A percentile compares a stretch with the other conserved stretches of the same genome.
These are phyloP conservation scores for Geotrichum armillariae DNA, from an alignment of 1,139 yeast genomes.

Conservation along the genomic window DNA sequence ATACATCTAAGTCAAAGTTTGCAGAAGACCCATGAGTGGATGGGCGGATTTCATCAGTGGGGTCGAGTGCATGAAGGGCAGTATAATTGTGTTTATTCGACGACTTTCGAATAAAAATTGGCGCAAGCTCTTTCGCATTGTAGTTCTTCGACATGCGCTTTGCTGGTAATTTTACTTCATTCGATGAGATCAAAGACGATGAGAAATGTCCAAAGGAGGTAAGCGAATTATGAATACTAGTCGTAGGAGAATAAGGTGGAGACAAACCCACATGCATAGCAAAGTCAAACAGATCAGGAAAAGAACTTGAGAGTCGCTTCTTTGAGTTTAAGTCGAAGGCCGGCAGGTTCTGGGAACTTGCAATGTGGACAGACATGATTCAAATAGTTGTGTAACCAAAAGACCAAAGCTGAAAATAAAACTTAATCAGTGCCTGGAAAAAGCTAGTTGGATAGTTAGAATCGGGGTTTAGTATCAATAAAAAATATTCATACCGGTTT, in stretches of 20 bases:
- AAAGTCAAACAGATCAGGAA: neutral
- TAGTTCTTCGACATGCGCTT: neutral
- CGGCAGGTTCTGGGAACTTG: neutral
- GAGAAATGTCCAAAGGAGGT: neutral
- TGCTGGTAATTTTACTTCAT: too few relatives aligned
- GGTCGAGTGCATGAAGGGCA: conserved; percentile 5
- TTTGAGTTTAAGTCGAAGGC: neutral
- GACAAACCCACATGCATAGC: neutral
- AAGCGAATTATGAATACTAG: neutral
- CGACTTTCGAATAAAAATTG: neutral
- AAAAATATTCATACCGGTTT: too few relatives aligned
- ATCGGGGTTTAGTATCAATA: neutral
- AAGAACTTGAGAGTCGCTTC: neutral
- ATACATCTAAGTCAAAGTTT: neutral
- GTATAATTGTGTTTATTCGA: neutral
- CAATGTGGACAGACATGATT: neutral
- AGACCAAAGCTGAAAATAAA: too few relatives aligned
- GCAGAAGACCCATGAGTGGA: neutral
- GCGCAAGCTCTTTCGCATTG: neutral
- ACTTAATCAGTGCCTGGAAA: neutral
- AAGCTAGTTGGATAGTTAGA: too few relatives aligned
- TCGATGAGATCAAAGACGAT: neutral
- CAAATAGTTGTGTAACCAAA: too few relatives aligned
- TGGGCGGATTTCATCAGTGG: conserved; percentile 1
- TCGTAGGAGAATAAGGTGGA: neutral